These are phyloP conservation scores for Lactarius tabidus DNA, from an alignment of 768 basidiomycete genomes.

Conservation along the genomic window DNA sequence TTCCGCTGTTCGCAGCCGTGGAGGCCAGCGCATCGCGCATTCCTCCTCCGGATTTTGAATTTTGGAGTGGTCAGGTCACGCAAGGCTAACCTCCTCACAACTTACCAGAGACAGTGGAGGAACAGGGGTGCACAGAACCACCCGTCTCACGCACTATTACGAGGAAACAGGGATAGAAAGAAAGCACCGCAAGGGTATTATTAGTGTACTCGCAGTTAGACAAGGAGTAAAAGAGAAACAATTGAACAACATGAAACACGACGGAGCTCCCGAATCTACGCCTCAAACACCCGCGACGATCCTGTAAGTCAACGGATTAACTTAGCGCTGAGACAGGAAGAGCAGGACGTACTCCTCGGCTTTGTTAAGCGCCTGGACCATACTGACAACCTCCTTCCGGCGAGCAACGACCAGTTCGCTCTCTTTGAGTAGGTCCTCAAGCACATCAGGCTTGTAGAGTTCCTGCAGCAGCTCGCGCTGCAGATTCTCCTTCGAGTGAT, in stretches of 20 bases:
- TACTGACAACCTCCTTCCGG: conserved; percentile 89
- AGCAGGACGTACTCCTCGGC: conserved; percentile 78
- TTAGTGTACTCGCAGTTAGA: conserved; percentile 25
- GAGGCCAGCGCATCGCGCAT: no score
- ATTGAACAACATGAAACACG: not conserved
- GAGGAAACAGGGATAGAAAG: not conserved
- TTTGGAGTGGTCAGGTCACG: not conserved
- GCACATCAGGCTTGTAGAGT: conserved; percentile 94
- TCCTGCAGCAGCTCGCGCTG: conserved; percentile 93
- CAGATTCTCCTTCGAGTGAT: conserved; percentile 88
- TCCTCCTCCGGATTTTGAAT: no score
- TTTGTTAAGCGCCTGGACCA: conserved; percentile 93
- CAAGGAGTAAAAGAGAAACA: conserved; percentile 10
- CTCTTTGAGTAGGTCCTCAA: conserved; percentile 94
- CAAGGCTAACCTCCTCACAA: not conserved
- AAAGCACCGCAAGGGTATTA: conserved; percentile 23
- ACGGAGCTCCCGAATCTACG: not conserved
- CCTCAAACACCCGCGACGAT: conserved; percentile 59
- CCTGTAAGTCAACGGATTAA: conserved; percentile 34
- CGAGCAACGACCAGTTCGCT: conserved; percentile 84
- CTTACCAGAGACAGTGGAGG: not conserved
- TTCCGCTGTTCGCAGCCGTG: no score
- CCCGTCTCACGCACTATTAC: not conserved
- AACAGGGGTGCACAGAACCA: not conserved
- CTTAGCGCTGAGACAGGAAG: conserved; percentile 4